These are phyloP conservation scores for Ceratocystiopsis sp. DNA, from an alignment of 2,329 filamentous ascomycete genomes.

Conservation along the genomic window DNA sequence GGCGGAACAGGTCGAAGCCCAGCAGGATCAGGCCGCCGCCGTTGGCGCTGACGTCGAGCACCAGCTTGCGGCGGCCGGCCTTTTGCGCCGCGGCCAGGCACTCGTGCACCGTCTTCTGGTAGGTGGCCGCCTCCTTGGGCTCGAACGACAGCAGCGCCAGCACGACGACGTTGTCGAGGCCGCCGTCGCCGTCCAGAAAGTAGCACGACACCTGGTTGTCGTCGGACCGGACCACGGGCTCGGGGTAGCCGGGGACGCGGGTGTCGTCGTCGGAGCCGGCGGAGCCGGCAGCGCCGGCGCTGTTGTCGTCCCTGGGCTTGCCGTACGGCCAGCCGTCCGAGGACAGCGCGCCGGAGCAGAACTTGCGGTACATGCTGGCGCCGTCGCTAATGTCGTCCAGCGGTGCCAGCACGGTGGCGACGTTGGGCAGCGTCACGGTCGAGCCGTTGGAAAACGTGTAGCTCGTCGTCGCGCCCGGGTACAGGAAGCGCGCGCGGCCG, in stretches of 20 bases:
- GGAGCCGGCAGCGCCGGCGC: not conserved
- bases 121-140: constrained; percentile 13
- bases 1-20: constrained; percentile 45
- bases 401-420: constrained; percentile 14
- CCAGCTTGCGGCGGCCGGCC: constrained; percentile 32
- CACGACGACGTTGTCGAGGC: constrained; percentile 18
- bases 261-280: not conserved
- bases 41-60: constrained; percentile 41
- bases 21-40: constrained; percentile 40
- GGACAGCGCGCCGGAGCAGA: constrained; percentile 13
- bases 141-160: constrained; percentile 15
- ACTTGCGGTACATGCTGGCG: constrained; percentile 17
- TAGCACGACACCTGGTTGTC: constrained; percentile 18
- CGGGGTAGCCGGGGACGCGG: constrained; percentile 12
- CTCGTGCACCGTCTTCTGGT: constrained; percentile 17
- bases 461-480: constrained; percentile 18
- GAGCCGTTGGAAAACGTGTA: constrained; percentile 22
- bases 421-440: constrained; percentile 15
- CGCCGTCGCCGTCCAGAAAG: constrained; percentile 15
- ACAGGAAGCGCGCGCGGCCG: constrained; percentile 16
- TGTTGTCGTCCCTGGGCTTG: too few species aligned
- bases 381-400: constrained; percentile 17
- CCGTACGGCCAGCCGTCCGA: constrained; percentile 1
- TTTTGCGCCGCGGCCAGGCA: constrained; percentile 21
- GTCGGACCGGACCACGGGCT: constrained; percentile 14